Base-by-base conservation (phyloP, 805 yeast genomes). In the Saccharomycodes ludwigii region DNA sequence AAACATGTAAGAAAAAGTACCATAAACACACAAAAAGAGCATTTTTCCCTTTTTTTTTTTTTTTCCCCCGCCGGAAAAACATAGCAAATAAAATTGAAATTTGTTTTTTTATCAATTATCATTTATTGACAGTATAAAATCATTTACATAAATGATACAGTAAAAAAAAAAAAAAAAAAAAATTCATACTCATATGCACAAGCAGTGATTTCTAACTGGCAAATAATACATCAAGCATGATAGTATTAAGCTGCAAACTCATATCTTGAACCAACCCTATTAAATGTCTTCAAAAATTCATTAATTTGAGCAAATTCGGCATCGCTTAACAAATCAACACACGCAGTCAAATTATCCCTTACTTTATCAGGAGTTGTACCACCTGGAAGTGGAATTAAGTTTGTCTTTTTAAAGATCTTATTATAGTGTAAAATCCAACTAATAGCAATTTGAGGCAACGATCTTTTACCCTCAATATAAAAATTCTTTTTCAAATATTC, bases 301-400 rank as follows among this genome's bases (percentile, higher is more conserved):
- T 70, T 65, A 37, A 82, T 61, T 34, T 66, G 68, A 1, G 55
- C 53, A 40, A 78, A 65, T 35, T 79, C 84, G 0, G 49, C 68
- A n/a, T 68, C 73, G 3, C 73, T 50, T 33, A 84, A 57, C 8
- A 54, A 52, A 29, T 68, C 42, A 30, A 51, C 44, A 2, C 31
- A 18, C 19, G 44, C 52, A 15, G 61, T 55, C 40, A 69, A 60
- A 56, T 83, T 85, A 48, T 72, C 79, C 29, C 63, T 61, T 12
- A 78, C 71, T 50, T 82, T 74, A 8, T 53, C 59, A 3, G 58
- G 51, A 23, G 75, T 68, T 5, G 84, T 67, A 3, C 82, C 76
- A 32, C 86, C 76, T 14, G 95, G 95, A 50, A 85, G 79, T 21
- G 95, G 93, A 28, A 85, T 47, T 27, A 82, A 63, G 36, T 57